Evolutionary conservation across 164 flowering plant genomes (phyloP), one percentile per base, ranked within the genome.

Genomic region (Piper betle): DNA sequence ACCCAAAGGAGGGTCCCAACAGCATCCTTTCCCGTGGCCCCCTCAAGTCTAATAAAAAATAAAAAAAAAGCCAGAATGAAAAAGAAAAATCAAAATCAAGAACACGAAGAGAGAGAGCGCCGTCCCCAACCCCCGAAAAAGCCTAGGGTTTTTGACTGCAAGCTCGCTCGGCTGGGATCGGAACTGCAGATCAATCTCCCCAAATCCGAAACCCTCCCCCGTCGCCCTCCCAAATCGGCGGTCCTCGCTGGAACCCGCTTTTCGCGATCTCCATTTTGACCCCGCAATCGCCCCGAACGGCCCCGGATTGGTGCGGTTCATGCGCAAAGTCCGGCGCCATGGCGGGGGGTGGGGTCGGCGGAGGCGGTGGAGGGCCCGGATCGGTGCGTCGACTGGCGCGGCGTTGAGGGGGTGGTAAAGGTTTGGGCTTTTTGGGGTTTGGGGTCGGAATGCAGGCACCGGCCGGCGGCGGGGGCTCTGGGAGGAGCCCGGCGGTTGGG

Each of bases 371-470:
- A 37, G 18, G 25, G 38, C 33, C 2, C 2, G 58, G 58, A 25
- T 8, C 37, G 58, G 16, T 13, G 38, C 11, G 12, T 16, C 39
- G 25, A 1, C 38, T 15, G 37, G 58, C 33, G 33, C 33, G 33
- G 33, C 33, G 33, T 25, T 25, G 33, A 25, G 33, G 33, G 33
- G 33, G 33, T 25, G 33, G 33, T 25, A 25, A 25, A 25, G 33
- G 33, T 25, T 2, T 25, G 33, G 33, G 33, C 1, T 25, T 25
- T 25, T 25, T 25, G 33, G 33, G 33, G 33, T 25, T 25, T 25
- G 33, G 19, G n/a, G 57, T 15, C 11, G 62, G 61, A 71, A 87
- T 87, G 95, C 91, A 87, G 77, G 74, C 91, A 41, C 46, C 46
- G 46, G 46, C 46, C 33, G 46, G 46, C 11, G 87, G 89, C 42